Base-by-base conservation (phyloP, 2,329 filamentous ascomycete species). In the Blastomyces silverae region DNA sequence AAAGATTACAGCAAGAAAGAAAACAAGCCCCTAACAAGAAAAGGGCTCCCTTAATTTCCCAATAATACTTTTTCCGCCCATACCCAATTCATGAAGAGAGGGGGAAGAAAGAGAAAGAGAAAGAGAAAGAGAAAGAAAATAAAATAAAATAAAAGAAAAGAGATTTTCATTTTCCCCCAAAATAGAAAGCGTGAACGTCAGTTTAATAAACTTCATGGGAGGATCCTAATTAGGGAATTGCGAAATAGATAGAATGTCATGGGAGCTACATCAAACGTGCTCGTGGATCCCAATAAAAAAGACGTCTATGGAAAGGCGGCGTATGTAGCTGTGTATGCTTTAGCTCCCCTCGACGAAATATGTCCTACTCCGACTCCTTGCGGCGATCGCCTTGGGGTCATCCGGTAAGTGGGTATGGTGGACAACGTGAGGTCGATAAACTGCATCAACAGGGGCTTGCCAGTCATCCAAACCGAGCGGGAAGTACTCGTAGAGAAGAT, bases 401-500 rank as follows among this genome's bases (percentile, higher is more conserved):
- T 85, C 83, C 11, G 87, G 87, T 59, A 89, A 81, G 58, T 74
- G 84, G 20, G 90, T 93, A 74, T 97, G 92, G 77, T 97, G 93
- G 2, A 97, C 92, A 20, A 96, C 91, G 75, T 97, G 92, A 6
- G 92, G 93, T 60, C 91, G 83, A 74, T 96, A 96, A 20, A 96
- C 88, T 5, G 91, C 91, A 76, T 96, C 91, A 2, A 95, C 90
- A 0, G 91, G 91, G 1, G 89, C 89, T 85, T 92, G 91, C 87
- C 85, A 97, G 73, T 97, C 92, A 74, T 97, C 92, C 65, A 96
- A 79, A 60, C 89, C 92, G 20, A 97, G 81, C 0, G 92, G 92
- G 69, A 97, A 97, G 74, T 97, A 97, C 78, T 97, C 92, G 74
- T 97, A 97, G 22, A 97, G 80, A 69, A 92, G 80, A 76, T 97